Base-by-base conservation (phyloP, 441 rosid species). In the Gossypium armourianum region DNA sequence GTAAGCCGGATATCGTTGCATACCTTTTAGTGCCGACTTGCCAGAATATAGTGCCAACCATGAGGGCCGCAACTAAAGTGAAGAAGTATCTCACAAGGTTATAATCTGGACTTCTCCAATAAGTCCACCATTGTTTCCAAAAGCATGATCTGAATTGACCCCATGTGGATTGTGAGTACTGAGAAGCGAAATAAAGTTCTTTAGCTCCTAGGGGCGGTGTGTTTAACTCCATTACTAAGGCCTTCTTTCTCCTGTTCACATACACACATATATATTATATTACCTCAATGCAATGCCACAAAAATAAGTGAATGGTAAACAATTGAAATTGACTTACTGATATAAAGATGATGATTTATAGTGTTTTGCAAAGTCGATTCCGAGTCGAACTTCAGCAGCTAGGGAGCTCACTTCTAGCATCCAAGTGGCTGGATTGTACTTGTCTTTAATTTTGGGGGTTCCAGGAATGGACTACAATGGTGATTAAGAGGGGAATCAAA, bases 81-180 rank as follows among this genome's bases (percentile, higher is more conserved):
- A 86, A 90, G 68, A 74, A 79, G 72, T 62, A 80, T 69, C 98
- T 77, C 7, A 89, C 93, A 17, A 92, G 87, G 68, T 92, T 92
- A 75, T 92, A 92, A 63, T 89, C 96, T 5, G 98, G 98, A 76
- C 90, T 90, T 86, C 96, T 88, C 98, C 98, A 92, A 29, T 92
- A 90, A 36, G 96, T 90, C 84, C 86, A 81, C 92, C 90, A 87
- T 69, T 89, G 96, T 58, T 90, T 92, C 98, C 96, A 90, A 0
- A 90, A 26, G 83, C 98, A 92, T 68, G 88, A 90, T 75, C 83
- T 92, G 85, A 93, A 89, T 43, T 93, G 94, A 6, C 97, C 98
- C 82, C 80, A 88, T 3, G 76, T 5, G 10, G 90, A 72, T 49
- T 85, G 86, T 2, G 92, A 85, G 54, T 80, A 93, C 24, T 76